A percentile compares a stretch with the other conserved stretches of the same genome.
Conservation (phyloP, 2,329 filamentous ascomycete genomes). For the Sclerotinia glacialis region DNA sequence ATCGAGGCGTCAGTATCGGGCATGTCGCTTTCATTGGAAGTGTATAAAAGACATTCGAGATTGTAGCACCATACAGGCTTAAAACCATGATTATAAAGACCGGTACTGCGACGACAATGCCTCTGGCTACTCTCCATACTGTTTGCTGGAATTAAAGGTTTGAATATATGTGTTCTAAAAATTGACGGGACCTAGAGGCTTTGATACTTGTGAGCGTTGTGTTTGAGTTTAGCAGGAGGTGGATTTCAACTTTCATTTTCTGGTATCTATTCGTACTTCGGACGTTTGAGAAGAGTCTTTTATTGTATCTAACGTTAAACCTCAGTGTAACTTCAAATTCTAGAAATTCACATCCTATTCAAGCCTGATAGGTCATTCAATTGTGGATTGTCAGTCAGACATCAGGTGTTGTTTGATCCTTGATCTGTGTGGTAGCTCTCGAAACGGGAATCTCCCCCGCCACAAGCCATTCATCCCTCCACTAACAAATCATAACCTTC, state of each 20-base stretch:
- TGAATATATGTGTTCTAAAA: too few relatives aligned
- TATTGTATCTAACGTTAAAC: neutral
- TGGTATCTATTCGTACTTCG: neutral
- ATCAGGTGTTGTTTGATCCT: neutral
- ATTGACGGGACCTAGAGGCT: neutral
- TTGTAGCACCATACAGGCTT: constrained; percentile 28
- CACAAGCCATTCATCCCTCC: constrained; percentile 2
- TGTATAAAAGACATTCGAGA: constrained; percentile 36
- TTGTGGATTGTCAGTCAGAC: neutral
- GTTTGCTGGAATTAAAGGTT: too few relatives aligned
- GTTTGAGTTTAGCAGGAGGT: neutral
- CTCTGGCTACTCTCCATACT: neutral
- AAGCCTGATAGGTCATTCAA: neutral
- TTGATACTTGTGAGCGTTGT: neutral
- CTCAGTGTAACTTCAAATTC: neutral
- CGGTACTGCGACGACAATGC: neutral
- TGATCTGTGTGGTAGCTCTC: constrained; percentile 13
- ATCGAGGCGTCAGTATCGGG: constrained; percentile 14
- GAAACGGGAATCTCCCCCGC: constrained; percentile 8
- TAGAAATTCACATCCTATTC: too few relatives aligned
- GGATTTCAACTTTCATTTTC: neutral
- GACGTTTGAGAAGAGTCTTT: neutral
- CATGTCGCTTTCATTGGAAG: constrained; percentile 23
- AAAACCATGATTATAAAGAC: constrained; percentile 14
- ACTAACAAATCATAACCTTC: neutral